Evolutionary conservation across 169 alveolate species (phyloP).

Genomic region (Eimeria maxima): DNA sequence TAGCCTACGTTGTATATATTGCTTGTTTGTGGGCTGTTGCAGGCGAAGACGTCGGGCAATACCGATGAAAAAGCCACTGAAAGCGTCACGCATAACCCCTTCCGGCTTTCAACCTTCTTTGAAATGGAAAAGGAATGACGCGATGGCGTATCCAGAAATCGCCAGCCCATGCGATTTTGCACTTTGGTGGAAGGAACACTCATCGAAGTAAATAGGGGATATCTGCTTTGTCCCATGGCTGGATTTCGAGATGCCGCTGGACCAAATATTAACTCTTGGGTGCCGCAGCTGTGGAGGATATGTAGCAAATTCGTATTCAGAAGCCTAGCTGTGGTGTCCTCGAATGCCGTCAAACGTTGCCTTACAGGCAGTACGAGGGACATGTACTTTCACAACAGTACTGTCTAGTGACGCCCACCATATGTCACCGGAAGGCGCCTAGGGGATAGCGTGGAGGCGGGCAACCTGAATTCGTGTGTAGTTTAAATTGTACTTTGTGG

Average conservation of each 20-base stretch:
- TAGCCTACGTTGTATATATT: not conserved
- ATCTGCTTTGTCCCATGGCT: not conserved
- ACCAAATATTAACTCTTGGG: not conserved
- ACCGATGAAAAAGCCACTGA: conserved; percentile 32
- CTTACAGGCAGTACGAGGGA: not conserved
- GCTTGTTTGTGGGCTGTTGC: not conserved
- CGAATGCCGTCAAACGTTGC: conserved; percentile 14
- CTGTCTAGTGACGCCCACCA: not conserved
- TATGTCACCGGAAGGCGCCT: conserved; percentile 3
- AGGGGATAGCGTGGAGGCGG: not conserved
- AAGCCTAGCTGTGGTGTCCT: not conserved
- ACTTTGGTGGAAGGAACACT: not conserved
- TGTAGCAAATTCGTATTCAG: not conserved
- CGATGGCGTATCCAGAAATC: not conserved
- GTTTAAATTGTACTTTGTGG: not conserved
- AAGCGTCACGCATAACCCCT: conserved; percentile 68
- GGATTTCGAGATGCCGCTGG: conserved; percentile 31
- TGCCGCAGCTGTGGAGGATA: not conserved
- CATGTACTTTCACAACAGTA: not conserved
- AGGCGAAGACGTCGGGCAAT: conserved; percentile 45
- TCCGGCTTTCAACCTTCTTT: conserved; percentile 69
- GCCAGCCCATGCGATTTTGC: not conserved
- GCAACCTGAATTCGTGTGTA: not conserved
- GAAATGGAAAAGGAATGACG: conserved; percentile 68
- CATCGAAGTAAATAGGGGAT: not conserved